These are phyloP conservation scores for Inonotus obliquus DNA, from an alignment of 1,284 basidiomycete species.

Conservation along the genomic window DNA sequence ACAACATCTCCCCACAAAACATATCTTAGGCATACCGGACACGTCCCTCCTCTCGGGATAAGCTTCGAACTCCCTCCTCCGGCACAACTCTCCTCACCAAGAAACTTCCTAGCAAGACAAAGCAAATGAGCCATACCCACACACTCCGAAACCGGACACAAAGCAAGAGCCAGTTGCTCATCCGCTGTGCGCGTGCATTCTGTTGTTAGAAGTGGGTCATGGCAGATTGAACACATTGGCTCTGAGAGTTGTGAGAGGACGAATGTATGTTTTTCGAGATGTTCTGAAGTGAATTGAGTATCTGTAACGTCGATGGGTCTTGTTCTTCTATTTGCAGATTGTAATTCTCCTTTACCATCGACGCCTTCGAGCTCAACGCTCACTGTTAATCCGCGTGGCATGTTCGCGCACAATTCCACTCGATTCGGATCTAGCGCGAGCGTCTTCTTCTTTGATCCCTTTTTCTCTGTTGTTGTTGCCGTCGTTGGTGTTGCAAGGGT, in stretches of 20 bases:
- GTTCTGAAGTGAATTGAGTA: slow-evolving; percentile 47
- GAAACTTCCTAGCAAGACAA: slow-evolving; percentile 64
- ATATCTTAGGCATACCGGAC: slow-evolving; percentile 49
- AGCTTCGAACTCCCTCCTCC: slow-evolving; percentile 31
- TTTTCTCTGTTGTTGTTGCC: neutral
- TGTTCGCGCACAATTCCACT: slow-evolving; percentile 21
- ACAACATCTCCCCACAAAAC: slow-evolving; percentile 73
- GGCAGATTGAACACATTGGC: slow-evolving; percentile 37
- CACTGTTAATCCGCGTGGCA: slow-evolving; percentile 49
- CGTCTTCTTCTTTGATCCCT: neutral
- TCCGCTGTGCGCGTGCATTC: slow-evolving; percentile 35
- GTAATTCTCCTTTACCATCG: slow-evolving; percentile 47
- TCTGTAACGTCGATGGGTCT: slow-evolving; percentile 66
- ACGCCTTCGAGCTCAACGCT: slow-evolving; percentile 67
- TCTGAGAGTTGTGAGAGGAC: slow-evolving; percentile 32
- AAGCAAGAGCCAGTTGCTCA: slow-evolving; percentile 50
- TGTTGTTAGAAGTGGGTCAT: slow-evolving; percentile 33
- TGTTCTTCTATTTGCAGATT: slow-evolving; percentile 40
- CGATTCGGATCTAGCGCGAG: neutral
- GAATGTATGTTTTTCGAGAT: slow-evolving; percentile 49
- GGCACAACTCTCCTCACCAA: slow-evolving; percentile 28
- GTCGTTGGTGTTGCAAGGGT: no score
- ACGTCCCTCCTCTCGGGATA: slow-evolving; percentile 60
- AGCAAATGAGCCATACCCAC: slow-evolving; percentile 56
- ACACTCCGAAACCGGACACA: slow-evolving; percentile 51